Base-by-base conservation (phyloP, 805 yeast genomes). In the Candida tallmaniae region DNA sequence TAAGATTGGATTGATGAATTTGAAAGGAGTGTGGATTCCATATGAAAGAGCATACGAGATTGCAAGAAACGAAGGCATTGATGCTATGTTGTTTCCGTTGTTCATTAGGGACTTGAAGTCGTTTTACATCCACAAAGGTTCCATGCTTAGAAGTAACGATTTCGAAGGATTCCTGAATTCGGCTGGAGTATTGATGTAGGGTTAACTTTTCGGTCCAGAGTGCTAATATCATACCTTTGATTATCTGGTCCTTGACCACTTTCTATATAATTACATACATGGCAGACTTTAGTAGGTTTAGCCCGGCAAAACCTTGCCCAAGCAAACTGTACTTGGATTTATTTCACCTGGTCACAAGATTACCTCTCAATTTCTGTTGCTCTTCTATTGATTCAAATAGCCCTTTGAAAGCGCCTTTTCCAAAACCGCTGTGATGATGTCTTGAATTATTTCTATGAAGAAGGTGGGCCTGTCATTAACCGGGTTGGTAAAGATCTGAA, bases 361-460 rank as follows among this genome's bases (percentile, higher is more conserved):
- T 85, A 1, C 95, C 95, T 33, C 95, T 72, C 32, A 58, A 50
- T 37, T 54, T 66, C 53, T 86, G 95, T 45, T 84, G 89, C n/a
- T 69, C 68, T 54, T 86, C 96, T 38, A 86, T 77, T 5, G 83
- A 75, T 51, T 85, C 89, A 51, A 83, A 86, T 24, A 87, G 61
- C 0, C 93, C 83, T 52, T 78, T 82, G 62, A 86, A 86, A 41
- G 88, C 86, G 2, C 95, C 95, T 32, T 87, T 87, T 1, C 95
- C 96, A 58, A 86, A 86, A 0, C 96, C 96, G 40, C 80, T 72
- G 52, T 83, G 89, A 48, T 83, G 81, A 46, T 71, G 67, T 40
- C 95, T 70, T 86, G 93, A 42, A 86, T 86, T 16, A 86, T 71
- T 54, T 86, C 95, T 44, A 86, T 63, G 51, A 86, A 86, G 29